phyloP scores from a whole-genome alignment of 2,329 filamentous ascomycete genomes.

The Sporothrix euskadiensis region DNA sequence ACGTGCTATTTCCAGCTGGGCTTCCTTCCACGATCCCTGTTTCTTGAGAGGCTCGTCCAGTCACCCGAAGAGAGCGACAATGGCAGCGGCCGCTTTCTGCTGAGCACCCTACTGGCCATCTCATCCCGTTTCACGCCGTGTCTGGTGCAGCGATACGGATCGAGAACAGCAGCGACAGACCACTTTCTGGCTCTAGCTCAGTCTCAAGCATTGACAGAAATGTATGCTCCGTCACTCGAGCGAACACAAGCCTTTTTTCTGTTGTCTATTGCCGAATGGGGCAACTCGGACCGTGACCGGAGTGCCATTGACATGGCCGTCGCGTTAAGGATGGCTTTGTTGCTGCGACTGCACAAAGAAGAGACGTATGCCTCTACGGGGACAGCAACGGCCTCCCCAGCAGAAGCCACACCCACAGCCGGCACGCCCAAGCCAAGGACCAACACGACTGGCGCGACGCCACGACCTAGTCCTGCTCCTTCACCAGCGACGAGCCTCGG shows the following conservation, averaged over 20 bases:
- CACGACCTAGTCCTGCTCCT: not conserved
- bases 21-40: constrained; percentile 57
- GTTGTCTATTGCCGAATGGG: constrained; percentile 39
- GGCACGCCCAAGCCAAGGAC: not conserved
- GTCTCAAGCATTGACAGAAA: constrained; percentile 48
- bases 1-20: constrained; percentile 60
- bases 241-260: constrained; percentile 52
- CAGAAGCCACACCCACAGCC: not conserved
- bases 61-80: constrained; percentile 50
- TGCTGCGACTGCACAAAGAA: constrained; percentile 57
- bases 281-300: constrained; percentile 38
- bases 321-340: constrained; percentile 55
- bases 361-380: constrained; percentile 51
- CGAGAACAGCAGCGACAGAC: constrained; percentile 52
- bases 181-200: constrained; percentile 55
- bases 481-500: constrained; percentile 35
- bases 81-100: constrained; percentile 45
- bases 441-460: not conserved
- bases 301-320: constrained; percentile 54
- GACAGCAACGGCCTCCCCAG: constrained; percentile 24
- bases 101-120: constrained; percentile 57
- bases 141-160: constrained; percentile 50
- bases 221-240: constrained; percentile 57
- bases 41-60: constrained; percentile 48
- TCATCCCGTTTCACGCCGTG: constrained; percentile 56